Evolutionary conservation across 2,329 filamentous ascomycete species (phyloP).

Genomic region (Cladosporium sp.): DNA sequence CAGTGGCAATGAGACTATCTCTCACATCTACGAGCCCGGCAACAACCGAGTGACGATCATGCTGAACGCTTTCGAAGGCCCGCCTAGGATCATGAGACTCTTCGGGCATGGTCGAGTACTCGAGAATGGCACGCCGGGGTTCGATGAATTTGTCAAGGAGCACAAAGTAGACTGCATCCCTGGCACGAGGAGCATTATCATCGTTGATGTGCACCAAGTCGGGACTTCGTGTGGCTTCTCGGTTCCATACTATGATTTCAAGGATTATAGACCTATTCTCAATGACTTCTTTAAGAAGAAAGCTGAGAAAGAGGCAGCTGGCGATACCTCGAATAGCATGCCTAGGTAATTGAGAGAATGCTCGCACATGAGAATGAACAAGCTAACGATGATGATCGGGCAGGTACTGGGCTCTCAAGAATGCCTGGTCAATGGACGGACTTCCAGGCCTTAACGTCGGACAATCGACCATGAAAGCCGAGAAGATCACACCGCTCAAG

Average conservation of each 20-base stretch:
- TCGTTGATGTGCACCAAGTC: slow-evolving; percentile 42
- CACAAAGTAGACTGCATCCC: slow-evolving; percentile 35
- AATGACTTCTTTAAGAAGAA: slow-evolving; percentile 41
- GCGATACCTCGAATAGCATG: slow-evolving; percentile 38
- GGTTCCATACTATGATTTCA: slow-evolving; percentile 44
- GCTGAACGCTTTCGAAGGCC: slow-evolving; percentile 41
- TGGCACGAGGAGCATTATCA: slow-evolving; percentile 37
- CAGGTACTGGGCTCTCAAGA: slow-evolving; percentile 45
- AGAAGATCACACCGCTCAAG: slow-evolving; percentile 37
- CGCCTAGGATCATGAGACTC: slow-evolving; percentile 40
- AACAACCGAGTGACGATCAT: slow-evolving; percentile 42
- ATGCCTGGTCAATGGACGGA: slow-evolving; percentile 41
- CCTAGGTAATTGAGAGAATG: slow-evolving; percentile 27
- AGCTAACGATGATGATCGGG: neutral
- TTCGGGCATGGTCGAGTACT: slow-evolving; percentile 38
- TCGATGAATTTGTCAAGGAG: slow-evolving; percentile 30
- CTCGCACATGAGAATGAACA: too few species aligned
- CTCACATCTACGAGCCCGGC: slow-evolving; percentile 38
- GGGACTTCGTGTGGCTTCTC: slow-evolving; percentile 40
- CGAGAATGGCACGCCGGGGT: slow-evolving; percentile 35
- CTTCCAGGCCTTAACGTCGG: slow-evolving; percentile 41
- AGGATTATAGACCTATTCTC: slow-evolving; percentile 35
- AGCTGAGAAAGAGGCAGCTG: slow-evolving; percentile 31
- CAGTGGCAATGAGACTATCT: slow-evolving; percentile 41
- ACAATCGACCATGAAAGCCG: slow-evolving; percentile 31